A percentile compares a stretch with the other conserved stretches of the same genome.
phyloP scores from a whole-genome alignment of 1,284 basidiomycete species.

The Microbotryum silenes-acaulis region DNA sequence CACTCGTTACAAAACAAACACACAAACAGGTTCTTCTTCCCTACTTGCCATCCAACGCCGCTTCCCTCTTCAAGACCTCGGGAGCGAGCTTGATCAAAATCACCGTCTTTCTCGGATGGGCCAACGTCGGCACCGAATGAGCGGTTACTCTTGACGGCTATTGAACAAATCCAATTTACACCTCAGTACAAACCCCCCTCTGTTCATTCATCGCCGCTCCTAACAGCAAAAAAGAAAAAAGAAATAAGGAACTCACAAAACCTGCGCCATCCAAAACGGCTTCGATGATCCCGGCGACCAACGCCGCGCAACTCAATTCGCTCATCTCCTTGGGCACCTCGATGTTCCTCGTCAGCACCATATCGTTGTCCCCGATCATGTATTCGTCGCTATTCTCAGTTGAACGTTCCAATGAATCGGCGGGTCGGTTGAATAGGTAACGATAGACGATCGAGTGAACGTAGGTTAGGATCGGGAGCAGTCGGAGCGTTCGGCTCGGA shows the following conservation, averaged over 20 bases:
- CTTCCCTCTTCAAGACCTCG: slow-evolving; percentile 24
- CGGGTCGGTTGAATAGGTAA: slow-evolving; percentile 83
- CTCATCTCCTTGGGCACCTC: slow-evolving; percentile 91
- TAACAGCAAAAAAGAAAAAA: too few relatives aligned
- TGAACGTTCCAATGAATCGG: slow-evolving; percentile 89
- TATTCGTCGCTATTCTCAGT: slow-evolving; percentile 96
- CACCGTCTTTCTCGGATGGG: slow-evolving; percentile 74
- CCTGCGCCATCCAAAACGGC: slow-evolving; percentile 91
- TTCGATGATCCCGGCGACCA: slow-evolving; percentile 94
- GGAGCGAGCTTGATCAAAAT: slow-evolving; percentile 88
- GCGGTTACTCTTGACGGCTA: slow-evolving; percentile 96
- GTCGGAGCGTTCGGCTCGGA: slow-evolving; percentile 78
- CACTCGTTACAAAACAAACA: neutral
- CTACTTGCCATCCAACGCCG: slow-evolving; percentile 21
- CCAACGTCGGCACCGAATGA: slow-evolving; percentile 77
- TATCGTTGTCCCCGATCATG: slow-evolving; percentile 97
- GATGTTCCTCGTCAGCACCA: slow-evolving; percentile 80
- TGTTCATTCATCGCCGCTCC: neutral
- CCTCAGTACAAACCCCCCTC: neutral
- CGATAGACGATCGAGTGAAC: slow-evolving; percentile 91
- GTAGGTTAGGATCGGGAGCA: slow-evolving; percentile 79
- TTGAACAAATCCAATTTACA: too few relatives aligned
- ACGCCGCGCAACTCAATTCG: slow-evolving; percentile 88
- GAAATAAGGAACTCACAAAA: slow-evolving; percentile 73
- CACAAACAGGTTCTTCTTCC: neutral